Percentiles rank a stretch among this genome's conserved stretches.
phyloP scores from a whole-genome alignment of 106 monocot genomes.

The Allium cepa region DNA sequence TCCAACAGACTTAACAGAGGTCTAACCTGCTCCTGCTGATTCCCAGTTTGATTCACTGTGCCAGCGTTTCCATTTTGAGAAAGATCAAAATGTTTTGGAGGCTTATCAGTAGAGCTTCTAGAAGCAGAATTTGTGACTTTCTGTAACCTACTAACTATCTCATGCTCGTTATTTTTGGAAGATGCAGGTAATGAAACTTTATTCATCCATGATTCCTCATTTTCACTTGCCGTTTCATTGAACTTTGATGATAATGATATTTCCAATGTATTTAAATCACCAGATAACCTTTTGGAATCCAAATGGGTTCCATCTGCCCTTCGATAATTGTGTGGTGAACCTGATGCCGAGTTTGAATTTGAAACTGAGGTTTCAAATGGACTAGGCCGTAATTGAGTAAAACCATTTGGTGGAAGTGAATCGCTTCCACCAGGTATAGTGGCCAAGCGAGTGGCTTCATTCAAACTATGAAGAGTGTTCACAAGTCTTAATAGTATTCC shows the following conservation, averaged over 20 bases:
- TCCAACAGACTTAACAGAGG: constrained; percentile 88
- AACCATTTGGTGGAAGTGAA: constrained; percentile 44
- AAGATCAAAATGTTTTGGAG: constrained; percentile 46
- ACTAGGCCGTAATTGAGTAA: constrained; percentile 27
- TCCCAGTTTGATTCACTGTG: constrained; percentile 11
- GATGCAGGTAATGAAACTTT: constrained; percentile 16
- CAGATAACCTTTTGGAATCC: constrained; percentile 28
- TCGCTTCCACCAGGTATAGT: constrained; percentile 38
- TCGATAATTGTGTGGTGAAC: constrained; percentile 23
- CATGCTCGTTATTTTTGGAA: constrained; percentile 42
- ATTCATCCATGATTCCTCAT: constrained; percentile 12
- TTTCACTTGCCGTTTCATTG: constrained; percentile 34
- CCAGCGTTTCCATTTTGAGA: constrained; percentile 33
- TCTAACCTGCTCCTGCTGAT: constrained; percentile 62
- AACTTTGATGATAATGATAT: constrained; percentile 34
- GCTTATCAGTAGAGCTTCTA: constrained; percentile 70
- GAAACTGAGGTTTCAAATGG: constrained; percentile 22
- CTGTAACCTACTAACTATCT: constrained; percentile 27
- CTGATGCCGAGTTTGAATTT: constrained; percentile 23
- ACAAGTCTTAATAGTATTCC: constrained; percentile 80
- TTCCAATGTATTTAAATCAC: constrained; percentile 38
- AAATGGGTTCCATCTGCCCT: constrained; percentile 26
- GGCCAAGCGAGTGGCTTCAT: constrained; percentile 78
- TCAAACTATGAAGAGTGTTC: constrained; percentile 84
- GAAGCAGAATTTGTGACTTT: constrained; percentile 33